Evolutionary conservation across 108 stramenopile genomes (phyloP).

Genomic region (Cyclotella atomus): DNA sequence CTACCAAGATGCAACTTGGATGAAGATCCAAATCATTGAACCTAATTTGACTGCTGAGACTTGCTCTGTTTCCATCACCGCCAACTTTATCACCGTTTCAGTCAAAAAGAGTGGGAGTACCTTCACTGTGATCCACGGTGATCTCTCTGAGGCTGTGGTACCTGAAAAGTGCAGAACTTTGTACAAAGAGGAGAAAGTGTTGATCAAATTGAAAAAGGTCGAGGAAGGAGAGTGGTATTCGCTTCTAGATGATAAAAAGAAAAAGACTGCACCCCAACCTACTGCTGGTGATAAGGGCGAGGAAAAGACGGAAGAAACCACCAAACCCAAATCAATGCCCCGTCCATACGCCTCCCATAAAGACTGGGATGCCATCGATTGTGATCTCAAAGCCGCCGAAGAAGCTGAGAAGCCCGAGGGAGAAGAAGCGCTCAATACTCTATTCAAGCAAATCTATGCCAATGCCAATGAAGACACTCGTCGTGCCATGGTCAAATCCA

Average conservation of each 20-base stretch:
- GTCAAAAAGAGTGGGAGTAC: conserved; percentile 57
- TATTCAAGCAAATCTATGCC: conserved; percentile 96
- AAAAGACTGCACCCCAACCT: conserved; percentile 37
- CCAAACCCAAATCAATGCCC: conserved; percentile 19
- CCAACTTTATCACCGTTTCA: conserved; percentile 63
- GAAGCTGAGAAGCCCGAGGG: conserved; percentile 96
- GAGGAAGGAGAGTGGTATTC: conserved; percentile 77
- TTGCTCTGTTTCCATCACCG: conserved; percentile 67
- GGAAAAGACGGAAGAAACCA: conserved; percentile 5
- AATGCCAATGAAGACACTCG: conserved; percentile 90
- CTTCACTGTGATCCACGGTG: conserved; percentile 82
- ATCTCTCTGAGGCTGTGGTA: conserved; percentile 72
- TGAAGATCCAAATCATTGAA: conserved; percentile 90
- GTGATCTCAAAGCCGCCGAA: conserved; percentile 78
- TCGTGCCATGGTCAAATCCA: conserved; percentile 97
- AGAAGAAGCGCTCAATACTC: conserved; percentile 94
- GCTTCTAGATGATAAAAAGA: conserved; percentile 58
- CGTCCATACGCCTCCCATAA: conserved; percentile 82
- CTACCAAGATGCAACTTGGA: conserved; percentile 82
- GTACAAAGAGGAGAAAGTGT: conserved; percentile 81
- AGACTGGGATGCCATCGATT: conserved; percentile 92
- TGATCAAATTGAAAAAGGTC: conserved; percentile 81
- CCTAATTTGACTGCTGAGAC: conserved; percentile 62
- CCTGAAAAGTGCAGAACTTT: conserved; percentile 63
- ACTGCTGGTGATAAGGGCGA: conserved; percentile 16